Percentiles rank a stretch among this genome's conserved stretches.
These are phyloP conservation scores for Penicillium sp. DNA, from an alignment of 2,329 filamentous ascomycete species.

Conservation along the genomic window DNA sequence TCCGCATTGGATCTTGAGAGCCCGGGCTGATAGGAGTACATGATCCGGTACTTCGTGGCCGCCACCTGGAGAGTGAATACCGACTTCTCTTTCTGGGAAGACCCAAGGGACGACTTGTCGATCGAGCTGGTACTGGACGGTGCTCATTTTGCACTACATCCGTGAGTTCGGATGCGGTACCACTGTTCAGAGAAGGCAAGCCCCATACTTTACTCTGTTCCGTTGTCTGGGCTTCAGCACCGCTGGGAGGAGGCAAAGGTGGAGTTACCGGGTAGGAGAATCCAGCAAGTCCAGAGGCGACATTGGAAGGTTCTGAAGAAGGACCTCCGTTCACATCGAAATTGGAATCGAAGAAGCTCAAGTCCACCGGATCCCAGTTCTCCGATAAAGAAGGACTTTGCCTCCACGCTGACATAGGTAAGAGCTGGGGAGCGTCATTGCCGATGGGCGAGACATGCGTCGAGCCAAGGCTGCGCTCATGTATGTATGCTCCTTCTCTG, in stretches of 20 bases:
- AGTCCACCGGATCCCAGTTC: too few relatives aligned
- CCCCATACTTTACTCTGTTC: not conserved
- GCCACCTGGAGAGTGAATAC: slow-evolving; percentile 3
- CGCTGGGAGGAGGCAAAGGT: not conserved
- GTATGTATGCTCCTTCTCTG: too few relatives aligned
- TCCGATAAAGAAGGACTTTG: too few relatives aligned
- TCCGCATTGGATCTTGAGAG: slow-evolving; percentile 9
- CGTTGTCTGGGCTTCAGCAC: not conserved
- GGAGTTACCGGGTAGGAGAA: not conserved
- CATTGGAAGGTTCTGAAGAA: not conserved
- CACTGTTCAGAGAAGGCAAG: not conserved
- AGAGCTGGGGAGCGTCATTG: too few relatives aligned
- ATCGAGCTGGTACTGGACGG: not conserved
- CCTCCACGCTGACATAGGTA: too few relatives aligned
- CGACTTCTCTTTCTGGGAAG: slow-evolving; percentile 14
- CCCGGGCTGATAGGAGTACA: slow-evolving; percentile 1
- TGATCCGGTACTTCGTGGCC: not conserved
- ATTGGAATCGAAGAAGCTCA: too few relatives aligned
- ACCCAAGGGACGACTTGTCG: not conserved
- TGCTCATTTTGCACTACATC: not conserved
- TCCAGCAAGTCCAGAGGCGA: not conserved
- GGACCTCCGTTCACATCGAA: not conserved
- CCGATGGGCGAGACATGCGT: too few relatives aligned
- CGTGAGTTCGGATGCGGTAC: not conserved
- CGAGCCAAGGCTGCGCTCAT: too few relatives aligned